Evolutionary conservation across 768 basidiomycete genomes (phyloP), one percentile per base, ranked within the genome.

Genomic region (Rhodosporidiobolus sp.): DNA sequence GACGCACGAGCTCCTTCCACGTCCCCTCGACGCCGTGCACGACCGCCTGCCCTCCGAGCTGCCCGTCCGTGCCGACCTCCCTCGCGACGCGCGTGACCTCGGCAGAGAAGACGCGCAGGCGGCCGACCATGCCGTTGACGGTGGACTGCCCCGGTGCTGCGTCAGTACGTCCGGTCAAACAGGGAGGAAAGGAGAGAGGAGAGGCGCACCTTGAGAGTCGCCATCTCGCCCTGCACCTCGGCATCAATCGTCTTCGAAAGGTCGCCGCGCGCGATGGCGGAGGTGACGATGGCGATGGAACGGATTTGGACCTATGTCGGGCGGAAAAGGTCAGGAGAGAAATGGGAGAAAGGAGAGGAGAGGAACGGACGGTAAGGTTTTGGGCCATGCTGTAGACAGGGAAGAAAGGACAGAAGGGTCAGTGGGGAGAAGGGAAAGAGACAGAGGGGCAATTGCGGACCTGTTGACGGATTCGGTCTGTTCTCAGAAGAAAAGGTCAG

Each of bases 21-120:
- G 82, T 82, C 19, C 83, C 83, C 66, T 83, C 81, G 17, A 84
- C 82, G 46, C 81, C 82, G 53, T 81, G 79, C 26, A 84, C 83
- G 26, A 80, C 78, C 22, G 83, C 83, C 76, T 84, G 83, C 4
- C 76, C 76, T 3, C 76, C 74, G 12, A 76, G 61, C 73, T 80
- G 81, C 1, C 84, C 84, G 67, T 83, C 81, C 49, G 83, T 84
- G 8, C 69, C 75, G 54, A 77, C 76, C 58, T 77, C 90, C 59
- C 89, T 82, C 12, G 90, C 90, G 69, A 92, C 90, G 54, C 90
- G 85, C 10, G 90, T 92, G 65, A 92, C 90, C 82, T 92, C 90
- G 5, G 88, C 87, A 20, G 90, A 89, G 32, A 92, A 83, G 24
- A 88, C 87, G 48, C 90, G 85, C 26, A 85, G 80, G 64, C 83